These are phyloP conservation scores for Penicillium glabrum DNA, from an alignment of 2,329 filamentous ascomycete genomes.

Conservation along the genomic window DNA sequence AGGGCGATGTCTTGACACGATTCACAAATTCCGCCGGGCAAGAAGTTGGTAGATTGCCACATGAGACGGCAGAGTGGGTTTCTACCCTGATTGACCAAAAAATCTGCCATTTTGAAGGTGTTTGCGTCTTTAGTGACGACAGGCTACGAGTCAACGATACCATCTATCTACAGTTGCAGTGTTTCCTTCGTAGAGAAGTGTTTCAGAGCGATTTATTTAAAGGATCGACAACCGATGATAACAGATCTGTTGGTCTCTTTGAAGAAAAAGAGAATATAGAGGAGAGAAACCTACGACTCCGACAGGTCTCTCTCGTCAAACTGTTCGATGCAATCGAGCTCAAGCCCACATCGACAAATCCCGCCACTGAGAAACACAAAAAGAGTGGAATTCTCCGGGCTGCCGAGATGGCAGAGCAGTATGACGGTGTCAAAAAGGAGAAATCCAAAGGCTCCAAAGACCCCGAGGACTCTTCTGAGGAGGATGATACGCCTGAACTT, in stretches of 20 bases:
- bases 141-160: conserved; percentile 86
- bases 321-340: conserved; percentile 88
- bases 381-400: conserved; percentile 81
- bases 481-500: conserved; percentile 85
- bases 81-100: conserved; percentile 89
- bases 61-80: conserved; percentile 87
- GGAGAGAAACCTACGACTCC: conserved; percentile 77
- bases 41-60: conserved; percentile 83
- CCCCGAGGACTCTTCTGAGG: conserved; percentile 52
- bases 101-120: conserved; percentile 81
- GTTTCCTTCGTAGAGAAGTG: conserved; percentile 70
- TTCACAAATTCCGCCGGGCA: conserved; percentile 78
- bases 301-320: conserved; percentile 84
- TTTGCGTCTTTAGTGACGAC: conserved; percentile 86
- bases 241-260: conserved; percentile 71
- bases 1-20: conserved; percentile 83
- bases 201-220: conserved; percentile 66
- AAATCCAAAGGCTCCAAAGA: conserved; percentile 35
- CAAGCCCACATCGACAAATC: conserved; percentile 71
- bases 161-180: conserved; percentile 83
- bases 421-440: conserved; percentile 59
- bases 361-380: conserved; percentile 72
- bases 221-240: conserved; percentile 54
- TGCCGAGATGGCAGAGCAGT: conserved; percentile 82
- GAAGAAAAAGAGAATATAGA: conserved; percentile 83